Evolutionary conservation across 2,329 filamentous ascomycete species (phyloP).

Genomic region (Neopestalotiopsis sp.): DNA sequence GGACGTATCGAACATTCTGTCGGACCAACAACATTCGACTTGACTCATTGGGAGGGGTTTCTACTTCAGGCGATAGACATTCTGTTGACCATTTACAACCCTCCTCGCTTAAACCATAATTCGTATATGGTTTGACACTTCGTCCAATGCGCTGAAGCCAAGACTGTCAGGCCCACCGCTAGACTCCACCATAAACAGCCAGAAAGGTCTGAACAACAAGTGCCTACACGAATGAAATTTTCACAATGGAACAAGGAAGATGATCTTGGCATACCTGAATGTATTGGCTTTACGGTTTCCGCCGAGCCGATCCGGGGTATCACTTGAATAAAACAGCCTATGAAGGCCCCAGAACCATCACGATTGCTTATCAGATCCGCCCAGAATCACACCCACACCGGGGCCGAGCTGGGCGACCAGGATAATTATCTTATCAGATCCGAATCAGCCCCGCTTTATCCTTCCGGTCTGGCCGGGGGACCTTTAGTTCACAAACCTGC

Average conservation of each 20-base stretch:
- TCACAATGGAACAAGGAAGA: not conserved
- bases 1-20: not conserved
- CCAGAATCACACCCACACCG: not conserved
- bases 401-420: not conserved
- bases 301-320: not conserved
- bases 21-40: not conserved
- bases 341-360: not conserved
- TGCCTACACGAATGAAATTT: not conserved
- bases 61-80: not conserved
- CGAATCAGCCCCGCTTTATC: not conserved
- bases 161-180: not conserved
- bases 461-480: not conserved
- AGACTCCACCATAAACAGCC: not conserved
- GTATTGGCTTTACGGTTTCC: not conserved
- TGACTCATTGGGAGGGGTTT: not conserved
- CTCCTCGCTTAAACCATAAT: not conserved
- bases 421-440: slow-evolving; percentile 15
- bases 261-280: not conserved
- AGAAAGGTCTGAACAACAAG: not conserved
- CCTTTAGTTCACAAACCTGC: not conserved
- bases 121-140: not conserved
- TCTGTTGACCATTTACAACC: not conserved
- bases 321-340: not conserved
- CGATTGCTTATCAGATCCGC: not conserved
- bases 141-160: not conserved